Evolutionary conservation across 139 green algal genomes (phyloP), one percentile per base, ranked within the genome.

Genomic region (Eudorina sp.): DNA sequence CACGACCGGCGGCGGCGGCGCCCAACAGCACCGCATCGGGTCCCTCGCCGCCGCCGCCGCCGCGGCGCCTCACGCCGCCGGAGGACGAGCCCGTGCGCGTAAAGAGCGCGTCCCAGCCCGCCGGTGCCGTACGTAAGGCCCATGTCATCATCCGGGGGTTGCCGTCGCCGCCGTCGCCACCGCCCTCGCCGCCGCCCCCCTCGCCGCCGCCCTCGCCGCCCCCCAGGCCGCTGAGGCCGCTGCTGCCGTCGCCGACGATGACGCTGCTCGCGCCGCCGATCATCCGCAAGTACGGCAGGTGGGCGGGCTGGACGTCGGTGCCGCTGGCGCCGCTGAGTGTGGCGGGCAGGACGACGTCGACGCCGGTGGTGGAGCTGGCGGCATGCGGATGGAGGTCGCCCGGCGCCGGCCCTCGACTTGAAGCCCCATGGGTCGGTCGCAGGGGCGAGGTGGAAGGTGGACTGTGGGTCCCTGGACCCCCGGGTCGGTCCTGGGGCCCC

Each of bases 101-200:
- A 19, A 58, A 62, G 7, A 64, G 40, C 40, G 40, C 70, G 9
- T 58, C 48, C 75, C 75, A 83, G 1, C 48, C 48, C 34, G 34
- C 75, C 48, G 75, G 75, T 51, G 75, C 48, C n/a, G 75, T 83
- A 48, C 75, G 75, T n/a, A 83, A 27, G 38, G 75, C 75, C 75
- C 75, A 83, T 5, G 48, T 21, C 75, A 83, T 62, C 41, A 48
- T 36, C 5, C 40, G 25, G 70, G 25, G 25, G 38, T 13, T 19
- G 6, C 73, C 45, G 43, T 4, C 73, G 25, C 43, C 45, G 23
- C 7, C 73, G 43, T 27, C 29, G 73, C 45, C 73, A 27, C 14
- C 46, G 14, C 25, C 73, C 27, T 11, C 73, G 25, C 70, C 58
- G 58, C 6, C 21, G 16, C 18, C 16, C 6, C 7, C 73, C 25